phyloP scores from a whole-genome alignment of 306 rosid species.

The Vicia faba region DNA sequence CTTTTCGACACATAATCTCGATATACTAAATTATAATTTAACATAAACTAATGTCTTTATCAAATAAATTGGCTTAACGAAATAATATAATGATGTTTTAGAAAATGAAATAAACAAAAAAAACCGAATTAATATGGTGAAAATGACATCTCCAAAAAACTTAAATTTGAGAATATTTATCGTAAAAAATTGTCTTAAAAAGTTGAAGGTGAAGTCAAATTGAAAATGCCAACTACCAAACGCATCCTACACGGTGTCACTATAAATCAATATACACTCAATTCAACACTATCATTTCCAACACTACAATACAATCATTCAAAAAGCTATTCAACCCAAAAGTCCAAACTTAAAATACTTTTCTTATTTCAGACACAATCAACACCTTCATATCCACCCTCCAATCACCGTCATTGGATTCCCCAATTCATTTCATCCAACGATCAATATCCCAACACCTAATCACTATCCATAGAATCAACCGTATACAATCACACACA shows the following conservation, averaged over 20 bases:
- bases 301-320: background rate
- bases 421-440: background rate
- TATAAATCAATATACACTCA: background rate
- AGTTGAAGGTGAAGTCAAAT: no score
- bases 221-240: background rate
- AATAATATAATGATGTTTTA: no score
- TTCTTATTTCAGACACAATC: background rate
- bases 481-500: conserved; percentile 7
- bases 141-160: no score
- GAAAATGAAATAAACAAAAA: no score
- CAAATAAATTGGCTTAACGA: no score
- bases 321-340: background rate
- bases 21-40: no score
- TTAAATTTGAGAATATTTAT: no score
- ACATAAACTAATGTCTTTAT: no score
- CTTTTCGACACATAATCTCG: no score
- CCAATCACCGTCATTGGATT: conserved; percentile 29
- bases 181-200: no score
- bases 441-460: conserved; percentile 23
- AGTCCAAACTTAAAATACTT: background rate
- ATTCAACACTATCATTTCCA: background rate
- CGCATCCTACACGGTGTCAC: background rate
- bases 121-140: no score
- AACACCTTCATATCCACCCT: conserved; percentile 8
- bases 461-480: background rate